Evolutionary conservation across 352 stramenopile species (phyloP).

Genomic region (Phytophthora multivora): DNA sequence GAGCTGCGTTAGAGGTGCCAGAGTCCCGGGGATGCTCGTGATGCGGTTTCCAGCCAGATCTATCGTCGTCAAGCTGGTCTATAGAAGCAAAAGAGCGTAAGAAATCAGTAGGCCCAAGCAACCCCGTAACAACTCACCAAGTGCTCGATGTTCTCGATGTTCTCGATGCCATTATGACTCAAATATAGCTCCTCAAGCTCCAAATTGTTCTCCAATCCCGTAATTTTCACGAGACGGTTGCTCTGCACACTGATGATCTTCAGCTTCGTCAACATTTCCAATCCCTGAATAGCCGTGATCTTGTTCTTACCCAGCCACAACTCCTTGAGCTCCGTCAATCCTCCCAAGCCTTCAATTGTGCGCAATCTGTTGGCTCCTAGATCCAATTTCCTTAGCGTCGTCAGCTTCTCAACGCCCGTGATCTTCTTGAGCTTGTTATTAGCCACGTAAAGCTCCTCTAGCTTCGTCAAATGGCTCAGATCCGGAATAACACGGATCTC

Average conservation of each 20-base stretch:
- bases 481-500: slow-evolving; percentile 92
- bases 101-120: background rate
- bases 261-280: slow-evolving; percentile 90
- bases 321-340: slow-evolving; percentile 91
- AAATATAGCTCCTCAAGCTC: slow-evolving; percentile 97
- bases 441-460: slow-evolving; percentile 94
- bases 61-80: slow-evolving; percentile 69
- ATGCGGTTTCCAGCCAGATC: slow-evolving; percentile 89
- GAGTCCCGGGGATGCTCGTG: slow-evolving; percentile 49
- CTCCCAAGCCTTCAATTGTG: slow-evolving; percentile 92
- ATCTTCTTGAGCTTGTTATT: slow-evolving; percentile 99
- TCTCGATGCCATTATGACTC: slow-evolving; percentile 96
- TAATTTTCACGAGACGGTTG: slow-evolving; percentile 95
- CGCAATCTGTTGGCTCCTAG: slow-evolving; percentile 96
- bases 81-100: slow-evolving; percentile 1
- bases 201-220: slow-evolving; percentile 89
- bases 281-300: slow-evolving; percentile 92
- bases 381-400: slow-evolving; percentile 94
- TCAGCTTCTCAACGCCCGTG: slow-evolving; percentile 86
- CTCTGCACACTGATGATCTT: slow-evolving; percentile 91
- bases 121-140: slow-evolving; percentile 47
- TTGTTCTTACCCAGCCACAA: slow-evolving; percentile 99
- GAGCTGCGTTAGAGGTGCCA: slow-evolving; percentile 47
- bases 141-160: slow-evolving; percentile 74
- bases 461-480: slow-evolving; percentile 73